Percentiles rank a stretch among this genome's conserved stretches.
These are phyloP conservation scores for Cupressus sempervirens DNA, from an alignment of 75 land plant genomes.

Conservation along the genomic window DNA sequence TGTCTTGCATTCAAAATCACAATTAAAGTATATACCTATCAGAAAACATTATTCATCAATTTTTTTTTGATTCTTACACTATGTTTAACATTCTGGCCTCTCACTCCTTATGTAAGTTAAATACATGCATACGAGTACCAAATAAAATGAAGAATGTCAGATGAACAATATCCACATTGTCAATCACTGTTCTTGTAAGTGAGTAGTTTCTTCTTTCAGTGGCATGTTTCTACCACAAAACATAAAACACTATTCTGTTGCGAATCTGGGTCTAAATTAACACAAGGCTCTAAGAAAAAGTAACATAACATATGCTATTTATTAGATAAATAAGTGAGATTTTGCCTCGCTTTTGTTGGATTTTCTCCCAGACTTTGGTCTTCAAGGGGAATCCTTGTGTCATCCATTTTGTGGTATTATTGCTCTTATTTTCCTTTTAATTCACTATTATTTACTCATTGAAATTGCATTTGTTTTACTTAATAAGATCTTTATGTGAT, in stretches of 20 bases:
- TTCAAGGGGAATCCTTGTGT: no score
- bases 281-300: not conserved
- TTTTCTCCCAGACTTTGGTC: no score
- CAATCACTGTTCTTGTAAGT: not conserved
- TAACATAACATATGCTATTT: not conserved
- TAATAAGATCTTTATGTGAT: no score
- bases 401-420: no score
- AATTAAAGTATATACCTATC: not conserved
- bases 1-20: not conserved
- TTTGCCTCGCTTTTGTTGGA: no score
- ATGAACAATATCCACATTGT: not conserved
- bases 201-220: not conserved
- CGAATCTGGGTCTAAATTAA: not conserved
- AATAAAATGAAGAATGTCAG: not conserved
- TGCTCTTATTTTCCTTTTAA: no score
- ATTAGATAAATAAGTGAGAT: not conserved
- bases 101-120: not conserved
- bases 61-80: not conserved
- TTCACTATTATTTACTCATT: no score
- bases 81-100: not conserved
- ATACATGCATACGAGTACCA: not conserved
- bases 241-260: not conserved
- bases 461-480: no score
- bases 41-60: not conserved
- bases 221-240: not conserved